Conservation (phyloP, 805 yeast genomes). For the Limtongia smithiae region DNA sequence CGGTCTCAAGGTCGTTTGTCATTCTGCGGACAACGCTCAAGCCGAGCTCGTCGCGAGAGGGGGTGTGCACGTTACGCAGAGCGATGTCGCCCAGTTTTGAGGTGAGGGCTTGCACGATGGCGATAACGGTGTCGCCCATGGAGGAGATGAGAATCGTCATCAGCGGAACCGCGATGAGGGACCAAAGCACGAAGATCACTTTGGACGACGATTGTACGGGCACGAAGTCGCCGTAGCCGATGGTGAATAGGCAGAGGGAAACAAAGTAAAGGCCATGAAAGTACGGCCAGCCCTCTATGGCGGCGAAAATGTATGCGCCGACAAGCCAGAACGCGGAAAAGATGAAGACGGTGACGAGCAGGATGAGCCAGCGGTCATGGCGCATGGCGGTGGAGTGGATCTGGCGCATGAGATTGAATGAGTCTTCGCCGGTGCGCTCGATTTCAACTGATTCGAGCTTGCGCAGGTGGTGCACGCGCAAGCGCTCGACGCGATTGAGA, state of each 20-base stretch:
- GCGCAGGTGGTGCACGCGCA: slow-evolving; percentile 41
- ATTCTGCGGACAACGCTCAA: slow-evolving; percentile 4
- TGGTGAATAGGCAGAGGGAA: slow-evolving; percentile 68
- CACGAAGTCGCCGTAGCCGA: slow-evolving; percentile 78
- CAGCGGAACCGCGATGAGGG: slow-evolving; percentile 75
- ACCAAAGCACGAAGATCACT: slow-evolving; percentile 75
- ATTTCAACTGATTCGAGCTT: slow-evolving; percentile 18
- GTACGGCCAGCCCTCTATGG: slow-evolving; percentile 67
- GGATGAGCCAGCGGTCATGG: slow-evolving; percentile 34
- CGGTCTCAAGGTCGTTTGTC: slow-evolving; percentile 4
- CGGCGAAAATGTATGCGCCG: slow-evolving; percentile 64
- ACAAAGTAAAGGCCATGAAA: slow-evolving; percentile 73
- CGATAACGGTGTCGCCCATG: slow-evolving; percentile 54
- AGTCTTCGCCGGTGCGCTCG: slow-evolving; percentile 34
- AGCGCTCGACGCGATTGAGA: slow-evolving; percentile 60
- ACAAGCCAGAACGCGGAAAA: slow-evolving; percentile 55
- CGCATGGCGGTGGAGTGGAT: slow-evolving; percentile 39
- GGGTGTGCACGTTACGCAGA: slow-evolving; percentile 1
- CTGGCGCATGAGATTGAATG: slow-evolving; percentile 55
- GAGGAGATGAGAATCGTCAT: slow-evolving; percentile 78
- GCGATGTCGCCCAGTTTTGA: slow-evolving; percentile 5
- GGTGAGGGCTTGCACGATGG: slow-evolving; percentile 11
- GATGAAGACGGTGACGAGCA: slow-evolving; percentile 1
- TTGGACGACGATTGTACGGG: slow-evolving; percentile 65
- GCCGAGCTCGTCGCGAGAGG: neutral